Evolutionary conservation across 768 basidiomycete species (phyloP), one percentile per base, ranked within the genome.

Genomic region (Gloeostereum incarnatum): DNA sequence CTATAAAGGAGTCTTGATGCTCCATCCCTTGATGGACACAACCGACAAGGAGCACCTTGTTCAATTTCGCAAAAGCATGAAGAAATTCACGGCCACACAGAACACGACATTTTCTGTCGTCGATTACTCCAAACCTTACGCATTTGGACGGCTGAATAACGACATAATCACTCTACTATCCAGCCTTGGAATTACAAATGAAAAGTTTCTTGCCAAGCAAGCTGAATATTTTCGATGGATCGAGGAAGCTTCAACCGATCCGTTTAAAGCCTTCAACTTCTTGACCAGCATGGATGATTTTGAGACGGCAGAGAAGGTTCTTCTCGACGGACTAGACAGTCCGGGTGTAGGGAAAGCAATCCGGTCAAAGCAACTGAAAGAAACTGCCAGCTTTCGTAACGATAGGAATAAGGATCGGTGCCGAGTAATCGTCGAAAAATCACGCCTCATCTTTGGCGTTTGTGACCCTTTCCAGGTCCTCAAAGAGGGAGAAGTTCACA

Each of bases 1-100:
- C 6, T 81, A 83, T 49, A 82, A 82, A 57, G 80, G 80, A 4
- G 80, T 82, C 5, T 52, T 81, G 16, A 78, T 78, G 75, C 56
- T 80, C 2, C 75, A 81, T 47, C 77, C 76, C 0, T 57, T 67
- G n/a, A 58, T 83, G 18, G 73, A 76, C 44, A 29, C 21, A 16
- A 53, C 47, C 18, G 58, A 69, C 32, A 65, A 63, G 38, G 50
- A 59, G 34, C 61, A 68, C 35, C 56, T 71, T 1, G 71, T 68
- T 9, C 63, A 78, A 42, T 81, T 83, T 45, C 67, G 79, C 14
- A 68, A 72, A 41, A 81, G 79, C 53, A 80, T 80, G 75, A 79
- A 74, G 50, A 83, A 83, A 47, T 81, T 83, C 56, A 64, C 56
- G 6, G 69, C 76, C 0, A 73, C 66, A 0, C 46, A 58, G 5